These are phyloP conservation scores for Gastrolobium villosum DNA, from an alignment of 306 rosid species.

Conservation along the genomic window DNA sequence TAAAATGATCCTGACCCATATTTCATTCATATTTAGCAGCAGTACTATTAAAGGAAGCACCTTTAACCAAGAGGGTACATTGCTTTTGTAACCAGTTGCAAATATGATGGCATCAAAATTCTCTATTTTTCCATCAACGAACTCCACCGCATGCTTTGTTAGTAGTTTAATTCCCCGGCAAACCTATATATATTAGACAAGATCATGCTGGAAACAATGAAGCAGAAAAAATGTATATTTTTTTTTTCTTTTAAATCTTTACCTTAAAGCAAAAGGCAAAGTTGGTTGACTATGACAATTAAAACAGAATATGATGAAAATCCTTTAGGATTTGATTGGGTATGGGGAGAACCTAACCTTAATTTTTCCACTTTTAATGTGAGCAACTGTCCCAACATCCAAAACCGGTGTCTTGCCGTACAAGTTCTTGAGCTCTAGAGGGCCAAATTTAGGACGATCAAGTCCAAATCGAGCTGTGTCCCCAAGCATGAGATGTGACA, in stretches of 20 bases:
- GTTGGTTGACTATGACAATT: conserved; percentile 1
- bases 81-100: conserved; percentile 83
- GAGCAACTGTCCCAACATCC: conserved; percentile 81
- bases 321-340: conserved; percentile 4
- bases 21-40: not conserved
- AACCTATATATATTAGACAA: conserved; percentile 53
- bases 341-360: conserved; percentile 56
- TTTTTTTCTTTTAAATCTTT: not conserved
- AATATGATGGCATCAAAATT: conserved; percentile 69
- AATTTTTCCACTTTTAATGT: conserved; percentile 68
- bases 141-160: conserved; percentile 60
- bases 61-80: conserved; percentile 78
- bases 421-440: conserved; percentile 71
- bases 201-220: not conserved
- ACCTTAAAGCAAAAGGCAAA: not conserved
- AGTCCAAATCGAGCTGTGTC: conserved; percentile 77
- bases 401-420: conserved; percentile 88
- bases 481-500: conserved; percentile 73
- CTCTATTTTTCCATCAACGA: conserved; percentile 69
- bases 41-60: conserved; percentile 41
- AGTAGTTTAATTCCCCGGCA: conserved; percentile 63
- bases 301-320: conserved; percentile 9
- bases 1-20: too few species aligned
- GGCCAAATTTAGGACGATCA: conserved; percentile 80
- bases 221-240: not conserved